Base-by-base conservation (phyloP, 306 rosid genomes). In the Hippophae rhamnoides region DNA sequence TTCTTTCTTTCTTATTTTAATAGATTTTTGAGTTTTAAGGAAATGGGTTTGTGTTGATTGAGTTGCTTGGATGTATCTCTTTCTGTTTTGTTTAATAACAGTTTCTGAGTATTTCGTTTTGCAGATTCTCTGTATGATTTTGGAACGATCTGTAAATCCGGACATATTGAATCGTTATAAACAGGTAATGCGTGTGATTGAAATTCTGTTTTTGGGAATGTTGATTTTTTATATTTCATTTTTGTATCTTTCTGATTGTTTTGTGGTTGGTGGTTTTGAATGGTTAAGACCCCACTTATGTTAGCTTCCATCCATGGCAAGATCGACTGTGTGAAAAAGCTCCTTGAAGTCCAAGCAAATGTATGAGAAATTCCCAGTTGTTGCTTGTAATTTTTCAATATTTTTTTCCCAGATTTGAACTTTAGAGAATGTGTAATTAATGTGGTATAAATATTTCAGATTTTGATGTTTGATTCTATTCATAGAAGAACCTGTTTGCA, bases 271-370 rank as follows among this genome's bases (percentile, higher is more conserved):
- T 80, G 64, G 47, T 67, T 76, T 41, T 55, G 63, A 63, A 66
- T 63, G 74, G 40, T 76, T 72, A 83, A 92, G 96, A 85, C 96
- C 58, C 96, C 99, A 44, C 88, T 92, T 58, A 92, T 92, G 96
- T 73, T 92, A 79, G 99, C 97, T 60, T 89, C 99, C 77, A 88
- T 92, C 95, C 85, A 86, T 64, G 96, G 96, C 31, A 92, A 86
- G 77, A 84, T 85, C 65, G 72, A 81, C 41, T 92, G 90, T 59
- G 81, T 88, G 58, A 69, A 52, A 54, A 88, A 71, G 74, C 94
- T 85, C 41, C 86, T 88, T 54, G 83, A 85, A 75, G 79, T 69
- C 0, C 94, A 86, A 69, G 96, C 96, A 72, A 88, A 88, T 79
- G 94, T 88, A 63, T 48, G 79, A 57, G 9, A 61, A 23, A 23